These are phyloP conservation scores for Metschnikowia sp. DNA, from an alignment of 805 yeast genomes.

Conservation along the genomic window DNA sequence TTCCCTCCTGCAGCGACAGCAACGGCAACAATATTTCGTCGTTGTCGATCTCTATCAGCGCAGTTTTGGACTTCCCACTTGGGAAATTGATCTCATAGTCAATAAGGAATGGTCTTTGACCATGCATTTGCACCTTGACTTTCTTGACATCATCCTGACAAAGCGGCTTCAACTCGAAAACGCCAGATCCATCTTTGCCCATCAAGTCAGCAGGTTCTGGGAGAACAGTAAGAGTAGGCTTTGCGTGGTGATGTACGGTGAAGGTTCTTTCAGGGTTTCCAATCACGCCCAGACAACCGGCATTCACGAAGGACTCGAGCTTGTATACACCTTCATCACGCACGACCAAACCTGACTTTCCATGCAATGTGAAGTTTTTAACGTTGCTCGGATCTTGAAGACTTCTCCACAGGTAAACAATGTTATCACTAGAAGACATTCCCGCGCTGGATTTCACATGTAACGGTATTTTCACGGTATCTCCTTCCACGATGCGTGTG, in stretches of 20 bases:
- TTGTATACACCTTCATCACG: constrained; percentile 42
- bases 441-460: constrained; percentile 32
- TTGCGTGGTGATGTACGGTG: constrained; percentile 24
- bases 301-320: constrained; percentile 37
- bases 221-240: constrained; percentile 15
- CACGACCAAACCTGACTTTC: constrained; percentile 24
- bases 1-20: constrained; percentile 50
- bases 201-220: constrained; percentile 18
- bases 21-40: constrained; percentile 32
- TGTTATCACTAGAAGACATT: constrained; percentile 23
- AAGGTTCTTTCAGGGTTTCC: constrained; percentile 10
- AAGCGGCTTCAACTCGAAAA: constrained; percentile 24
- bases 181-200: constrained; percentile 1
- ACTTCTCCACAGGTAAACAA: constrained; percentile 30
- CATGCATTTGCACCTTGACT: constrained; percentile 44
- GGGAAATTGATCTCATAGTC: constrained; percentile 64
- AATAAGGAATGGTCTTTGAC: constrained; percentile 65
- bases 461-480: constrained; percentile 53
- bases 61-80: constrained; percentile 42
- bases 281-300: constrained; percentile 45
- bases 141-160: constrained; percentile 31
- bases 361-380: constrained; percentile 9
- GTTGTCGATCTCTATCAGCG: constrained; percentile 31
- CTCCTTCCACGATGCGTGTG: constrained; percentile 58
- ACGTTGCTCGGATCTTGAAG: constrained; percentile 16